Conservation (phyloP, 345 rosid species). For the Pugionium dolabratum region DNA sequence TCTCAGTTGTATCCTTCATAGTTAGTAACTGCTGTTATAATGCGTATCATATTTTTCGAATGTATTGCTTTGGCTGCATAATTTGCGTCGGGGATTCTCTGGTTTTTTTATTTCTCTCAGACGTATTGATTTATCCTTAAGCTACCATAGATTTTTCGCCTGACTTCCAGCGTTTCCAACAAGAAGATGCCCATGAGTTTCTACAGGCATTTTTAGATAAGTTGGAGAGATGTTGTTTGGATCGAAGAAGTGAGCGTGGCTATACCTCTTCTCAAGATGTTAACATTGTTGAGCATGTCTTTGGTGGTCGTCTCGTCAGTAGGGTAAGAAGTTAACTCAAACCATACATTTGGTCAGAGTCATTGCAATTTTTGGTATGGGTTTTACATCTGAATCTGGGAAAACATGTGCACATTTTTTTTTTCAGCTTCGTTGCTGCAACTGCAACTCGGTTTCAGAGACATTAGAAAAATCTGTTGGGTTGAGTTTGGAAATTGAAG, state of each 20-base stretch:
- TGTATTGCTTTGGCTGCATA: slow-evolving; percentile 8
- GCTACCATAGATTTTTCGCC: slow-evolving; percentile 60
- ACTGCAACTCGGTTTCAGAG: slow-evolving; percentile 57
- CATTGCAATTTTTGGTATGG: background rate
- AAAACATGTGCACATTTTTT: background rate
- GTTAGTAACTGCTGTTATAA: background rate
- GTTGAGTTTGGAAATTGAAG: slow-evolving; percentile 79
- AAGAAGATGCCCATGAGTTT: slow-evolving; percentile 92
- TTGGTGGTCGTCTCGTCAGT: slow-evolving; percentile 76
- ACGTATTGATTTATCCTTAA: slow-evolving; percentile 43
- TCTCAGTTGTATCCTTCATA: slow-evolving; percentile 62
- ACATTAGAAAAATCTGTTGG: slow-evolving; percentile 63
- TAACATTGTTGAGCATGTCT: slow-evolving; percentile 58
- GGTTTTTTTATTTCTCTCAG: background rate
- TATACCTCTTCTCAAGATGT: slow-evolving; percentile 32
- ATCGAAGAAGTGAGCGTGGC: slow-evolving; percentile 34
- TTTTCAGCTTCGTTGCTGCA: slow-evolving; percentile 70
- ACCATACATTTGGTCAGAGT: background rate
- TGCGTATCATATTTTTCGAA: background rate
- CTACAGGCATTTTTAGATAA: slow-evolving; percentile 71
- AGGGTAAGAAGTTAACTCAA: slow-evolving; percentile 45
- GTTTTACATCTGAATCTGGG: background rate
- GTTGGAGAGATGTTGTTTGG: slow-evolving; percentile 61
- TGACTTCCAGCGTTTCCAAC: slow-evolving; percentile 56
- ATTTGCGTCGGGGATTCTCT: slow-evolving; percentile 1